Evolutionary conservation across 2,329 filamentous ascomycete genomes (phyloP).

Genomic region (Alternaria brassicae): DNA sequence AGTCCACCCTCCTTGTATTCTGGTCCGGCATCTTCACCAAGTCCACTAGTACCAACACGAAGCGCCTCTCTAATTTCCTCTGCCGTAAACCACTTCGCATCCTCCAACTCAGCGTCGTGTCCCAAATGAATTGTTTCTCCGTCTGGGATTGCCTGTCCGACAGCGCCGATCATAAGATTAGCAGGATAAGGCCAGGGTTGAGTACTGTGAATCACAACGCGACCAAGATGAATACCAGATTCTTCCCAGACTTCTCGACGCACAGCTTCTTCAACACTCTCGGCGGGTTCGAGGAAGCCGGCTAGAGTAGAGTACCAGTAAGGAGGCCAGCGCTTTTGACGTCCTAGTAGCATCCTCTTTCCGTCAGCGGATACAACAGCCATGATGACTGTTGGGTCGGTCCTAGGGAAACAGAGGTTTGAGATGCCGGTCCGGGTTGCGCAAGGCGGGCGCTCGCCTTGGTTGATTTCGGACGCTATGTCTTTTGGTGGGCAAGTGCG

Average conservation of each 20-base stretch:
- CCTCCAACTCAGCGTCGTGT: constrained; percentile 89
- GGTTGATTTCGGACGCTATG: constrained; percentile 55
- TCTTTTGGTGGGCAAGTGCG: constrained; percentile 78
- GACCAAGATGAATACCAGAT: constrained; percentile 55
- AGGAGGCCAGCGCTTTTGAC: constrained; percentile 81
- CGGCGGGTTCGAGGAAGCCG: constrained; percentile 60
- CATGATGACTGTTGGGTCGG: constrained; percentile 94
- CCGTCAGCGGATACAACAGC: constrained; percentile 85
- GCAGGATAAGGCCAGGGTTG: constrained; percentile 63
- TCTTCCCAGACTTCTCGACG: constrained; percentile 62
- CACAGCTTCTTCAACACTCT: constrained; percentile 60
- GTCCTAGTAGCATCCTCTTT: constrained; percentile 79
- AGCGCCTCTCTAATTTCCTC: constrained; percentile 83
- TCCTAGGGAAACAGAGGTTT: constrained; percentile 90
- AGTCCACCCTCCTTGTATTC: constrained; percentile 79
- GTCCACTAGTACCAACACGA: constrained; percentile 67
- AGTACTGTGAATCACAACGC: constrained; percentile 60
- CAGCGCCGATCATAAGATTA: constrained; percentile 67
- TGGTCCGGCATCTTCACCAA: constrained; percentile 69
- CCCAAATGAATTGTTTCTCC: constrained; percentile 83
- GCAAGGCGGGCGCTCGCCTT: constrained; percentile 70
- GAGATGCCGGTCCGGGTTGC: constrained; percentile 83
- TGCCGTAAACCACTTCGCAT: constrained; percentile 85
- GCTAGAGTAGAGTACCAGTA: constrained; percentile 87
- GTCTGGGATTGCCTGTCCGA: constrained; percentile 81